Conservation (phyloP, 2,329 filamentous ascomycete genomes). For the Pseudogymnoascus sp. region DNA sequence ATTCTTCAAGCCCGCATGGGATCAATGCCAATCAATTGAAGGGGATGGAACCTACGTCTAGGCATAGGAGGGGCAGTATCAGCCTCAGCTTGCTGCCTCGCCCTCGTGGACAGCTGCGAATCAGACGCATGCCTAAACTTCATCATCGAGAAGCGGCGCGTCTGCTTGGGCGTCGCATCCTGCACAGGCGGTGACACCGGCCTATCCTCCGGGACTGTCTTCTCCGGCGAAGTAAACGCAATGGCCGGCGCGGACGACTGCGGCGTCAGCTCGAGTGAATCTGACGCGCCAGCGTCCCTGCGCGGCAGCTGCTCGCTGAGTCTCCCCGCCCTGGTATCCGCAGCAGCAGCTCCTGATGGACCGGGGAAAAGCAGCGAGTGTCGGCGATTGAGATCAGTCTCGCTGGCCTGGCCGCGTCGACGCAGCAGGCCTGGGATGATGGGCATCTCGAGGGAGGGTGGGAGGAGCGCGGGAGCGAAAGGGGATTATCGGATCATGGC, state of each 20-base stretch:
- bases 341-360: constrained; percentile 13
- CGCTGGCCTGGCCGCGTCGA: constrained; percentile 23
- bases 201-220: constrained; percentile 9
- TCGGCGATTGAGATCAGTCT: constrained; percentile 24
- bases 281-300: constrained; percentile 16
- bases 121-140: constrained; percentile 90
- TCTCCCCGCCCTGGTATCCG: constrained; percentile 19
- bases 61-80: constrained; percentile 43
- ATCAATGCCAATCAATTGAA: neutral
- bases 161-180: constrained; percentile 46
- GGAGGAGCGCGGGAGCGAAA: neutral
- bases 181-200: constrained; percentile 39
- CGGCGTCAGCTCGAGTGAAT: constrained; percentile 24
- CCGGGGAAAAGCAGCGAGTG: constrained; percentile 25
- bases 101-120: constrained; percentile 71
- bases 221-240: neutral
- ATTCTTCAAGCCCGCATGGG: neutral
- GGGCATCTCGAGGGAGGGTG: neutral
- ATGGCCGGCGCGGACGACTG: constrained; percentile 8
- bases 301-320: constrained; percentile 29
- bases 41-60: constrained; percentile 2
- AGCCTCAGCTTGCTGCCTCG: constrained; percentile 56
- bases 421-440: constrained; percentile 24
- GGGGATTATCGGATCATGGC: constrained; percentile 2
- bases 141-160: constrained; percentile 59